Evolutionary conservation across 306 rosid species (phyloP).

Genomic region (Argentina anserina): DNA sequence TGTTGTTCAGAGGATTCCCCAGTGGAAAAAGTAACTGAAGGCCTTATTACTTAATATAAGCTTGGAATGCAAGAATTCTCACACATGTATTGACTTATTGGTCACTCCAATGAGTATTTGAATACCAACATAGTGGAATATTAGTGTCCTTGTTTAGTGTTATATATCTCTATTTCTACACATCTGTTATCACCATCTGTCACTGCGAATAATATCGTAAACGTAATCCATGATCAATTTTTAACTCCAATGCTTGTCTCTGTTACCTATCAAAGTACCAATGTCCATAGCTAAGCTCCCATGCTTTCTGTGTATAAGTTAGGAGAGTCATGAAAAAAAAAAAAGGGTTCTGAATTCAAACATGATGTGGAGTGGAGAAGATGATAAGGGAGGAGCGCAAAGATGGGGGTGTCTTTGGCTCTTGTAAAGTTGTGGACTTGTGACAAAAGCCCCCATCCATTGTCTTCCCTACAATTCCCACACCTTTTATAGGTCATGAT

Average conservation of each 20-base stretch:
- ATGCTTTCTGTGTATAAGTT: neutral
- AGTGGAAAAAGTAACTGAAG: slow-evolving; percentile 42
- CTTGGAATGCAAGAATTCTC: neutral
- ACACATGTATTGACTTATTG: neutral
- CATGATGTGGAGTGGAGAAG: slow-evolving; percentile 2
- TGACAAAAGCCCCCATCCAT: neutral
- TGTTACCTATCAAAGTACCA: neutral
- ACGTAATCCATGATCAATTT: neutral
- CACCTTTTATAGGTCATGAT: neutral
- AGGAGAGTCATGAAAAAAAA: neutral
- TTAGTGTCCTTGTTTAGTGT: neutral
- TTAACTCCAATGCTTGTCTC: neutral
- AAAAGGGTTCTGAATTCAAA: neutral
- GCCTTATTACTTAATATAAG: neutral
- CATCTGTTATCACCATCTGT: neutral
- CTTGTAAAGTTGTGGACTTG: slow-evolving; percentile 6
- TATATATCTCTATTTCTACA: neutral
- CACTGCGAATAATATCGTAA: neutral
- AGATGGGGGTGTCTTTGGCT: slow-evolving; percentile 16
- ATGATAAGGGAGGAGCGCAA: slow-evolving; percentile 26
- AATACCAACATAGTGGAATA: neutral
- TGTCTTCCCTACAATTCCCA: neutral
- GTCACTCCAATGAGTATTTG: neutral
- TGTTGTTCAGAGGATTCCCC: slow-evolving; percentile 49
- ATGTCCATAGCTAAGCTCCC: neutral